A percentile compares a stretch with the other conserved stretches of the same genome.
These are phyloP conservation scores for Neurospora sp. DNA, from an alignment of 495 filamentous ascomycete species.

Conservation along the genomic window DNA sequence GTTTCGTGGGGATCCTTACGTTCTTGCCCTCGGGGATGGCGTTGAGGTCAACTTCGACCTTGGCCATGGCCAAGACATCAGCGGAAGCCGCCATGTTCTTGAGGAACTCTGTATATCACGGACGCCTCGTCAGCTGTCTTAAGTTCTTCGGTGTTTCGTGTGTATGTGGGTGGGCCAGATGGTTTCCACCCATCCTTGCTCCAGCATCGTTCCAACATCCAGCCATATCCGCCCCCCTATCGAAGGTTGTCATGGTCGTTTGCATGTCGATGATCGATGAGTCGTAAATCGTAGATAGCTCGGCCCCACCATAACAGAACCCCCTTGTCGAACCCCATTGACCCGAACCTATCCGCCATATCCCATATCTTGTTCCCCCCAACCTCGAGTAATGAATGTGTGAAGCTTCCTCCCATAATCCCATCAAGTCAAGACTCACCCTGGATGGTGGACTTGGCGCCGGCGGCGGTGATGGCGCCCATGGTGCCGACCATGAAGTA, in stretches of 20 bases:
- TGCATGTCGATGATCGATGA: neutral
- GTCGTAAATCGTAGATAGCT: neutral
- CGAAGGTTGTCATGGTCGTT: neutral
- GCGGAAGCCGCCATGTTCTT: slow-evolving; percentile 99
- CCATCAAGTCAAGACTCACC: slow-evolving; percentile 47
- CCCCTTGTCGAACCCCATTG: neutral
- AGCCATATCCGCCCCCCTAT: neutral
- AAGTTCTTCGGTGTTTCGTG: neutral
- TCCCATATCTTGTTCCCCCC: neutral
- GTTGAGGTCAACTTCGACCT: slow-evolving; percentile 92
- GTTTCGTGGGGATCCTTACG: slow-evolving; percentile 42
- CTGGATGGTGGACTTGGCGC: slow-evolving; percentile 94
- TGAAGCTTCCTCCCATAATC: neutral
- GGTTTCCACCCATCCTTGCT: neutral
- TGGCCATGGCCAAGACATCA: slow-evolving; percentile 97
- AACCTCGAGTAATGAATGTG: slow-evolving; percentile 5
- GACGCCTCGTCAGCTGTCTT: slow-evolving; percentile 7
- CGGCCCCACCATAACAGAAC: neutral
- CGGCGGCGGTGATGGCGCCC: slow-evolving; percentile 80
- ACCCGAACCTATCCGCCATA: neutral
- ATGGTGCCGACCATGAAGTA: slow-evolving; percentile 99
- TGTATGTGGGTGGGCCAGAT: neutral
- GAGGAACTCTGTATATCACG: slow-evolving; percentile 67
- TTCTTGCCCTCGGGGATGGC: slow-evolving; percentile 99
- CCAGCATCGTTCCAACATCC: neutral